A percentile compares a stretch with the other conserved stretches of the same genome.
Evolutionary conservation across 306 rosid species (phyloP).

Genomic region (Myrica gale): DNA sequence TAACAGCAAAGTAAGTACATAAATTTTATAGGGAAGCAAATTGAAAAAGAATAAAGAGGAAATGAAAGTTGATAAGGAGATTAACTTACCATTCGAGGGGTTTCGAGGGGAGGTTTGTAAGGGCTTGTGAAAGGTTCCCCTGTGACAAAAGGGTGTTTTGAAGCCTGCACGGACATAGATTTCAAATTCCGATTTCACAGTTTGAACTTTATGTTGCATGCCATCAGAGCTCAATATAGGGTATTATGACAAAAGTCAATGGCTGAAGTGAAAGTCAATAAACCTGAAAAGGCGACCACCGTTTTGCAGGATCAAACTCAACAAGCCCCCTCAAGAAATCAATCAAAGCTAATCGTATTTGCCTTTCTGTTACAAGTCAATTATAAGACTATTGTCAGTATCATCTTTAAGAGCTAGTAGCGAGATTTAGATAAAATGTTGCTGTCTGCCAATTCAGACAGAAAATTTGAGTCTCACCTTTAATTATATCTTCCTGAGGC

Average conservation of each 20-base stretch:
- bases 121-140: conserved; percentile 96
- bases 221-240: conserved; percentile 26
- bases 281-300: conserved; percentile 99
- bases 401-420: conserved; percentile 21
- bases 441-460: conserved; percentile 4
- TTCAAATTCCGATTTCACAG: conserved; percentile 34
- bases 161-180: conserved; percentile 66
- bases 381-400: conserved; percentile 32
- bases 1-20: background rate
- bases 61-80: conserved; percentile 19
- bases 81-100: conserved; percentile 81
- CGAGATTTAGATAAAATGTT: background rate
- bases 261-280: conserved; percentile 19
- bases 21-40: background rate
- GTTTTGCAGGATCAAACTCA: conserved; percentile 93
- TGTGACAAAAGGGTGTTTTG: conserved; percentile 95
- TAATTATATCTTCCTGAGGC: conserved; percentile 70
- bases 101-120: conserved; percentile 77
- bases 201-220: conserved; percentile 24
- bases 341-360: conserved; percentile 80
- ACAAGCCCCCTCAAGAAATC: conserved; percentile 95
- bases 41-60: background rate
- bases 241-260: background rate
- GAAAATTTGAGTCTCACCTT: conserved; percentile 56
- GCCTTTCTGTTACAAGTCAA: conserved; percentile 69